Evolutionary conservation across 1,139 yeast species (phyloP).

Genomic region (Yamadazyma triangularis): DNA sequence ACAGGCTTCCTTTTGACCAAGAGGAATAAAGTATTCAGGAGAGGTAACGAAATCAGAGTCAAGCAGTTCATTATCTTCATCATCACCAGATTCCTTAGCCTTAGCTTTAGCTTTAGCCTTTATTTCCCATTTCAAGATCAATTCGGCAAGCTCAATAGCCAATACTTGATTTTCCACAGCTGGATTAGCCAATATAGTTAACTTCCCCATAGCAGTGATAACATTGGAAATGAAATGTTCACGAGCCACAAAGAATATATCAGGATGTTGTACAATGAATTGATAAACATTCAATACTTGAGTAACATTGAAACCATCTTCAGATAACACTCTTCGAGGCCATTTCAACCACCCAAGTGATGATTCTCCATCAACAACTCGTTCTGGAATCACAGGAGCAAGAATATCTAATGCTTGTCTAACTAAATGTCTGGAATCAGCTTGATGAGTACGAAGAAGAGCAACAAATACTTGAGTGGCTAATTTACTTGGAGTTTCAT

Average conservation of each 20-base stretch:
- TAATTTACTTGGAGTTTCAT: slow-evolving; percentile 84
- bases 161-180: slow-evolving; percentile 77
- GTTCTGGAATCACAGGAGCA: slow-evolving; percentile 81
- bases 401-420: slow-evolving; percentile 82
- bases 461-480: slow-evolving; percentile 94
- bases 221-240: slow-evolving; percentile 88
- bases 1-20: slow-evolving; percentile 83
- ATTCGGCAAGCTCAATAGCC: slow-evolving; percentile 86
- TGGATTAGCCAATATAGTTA: slow-evolving; percentile 77
- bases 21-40: slow-evolving; percentile 57
- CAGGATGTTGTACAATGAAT: slow-evolving; percentile 83
- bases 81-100: slow-evolving; percentile 15
- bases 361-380: slow-evolving; percentile 56
- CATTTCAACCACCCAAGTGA: slow-evolving; percentile 85
- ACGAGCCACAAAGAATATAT: slow-evolving; percentile 76
- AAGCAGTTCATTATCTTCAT: slow-evolving; percentile 9
- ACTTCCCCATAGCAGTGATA: slow-evolving; percentile 91
- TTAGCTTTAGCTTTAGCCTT: slow-evolving; percentile 33
- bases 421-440: slow-evolving; percentile 80
- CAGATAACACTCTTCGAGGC: slow-evolving; percentile 90
- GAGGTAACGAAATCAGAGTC: slow-evolving; percentile 39
- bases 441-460: slow-evolving; percentile 75
- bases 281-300: slow-evolving; percentile 88
- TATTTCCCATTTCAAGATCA: slow-evolving; percentile 82
- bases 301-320: slow-evolving; percentile 78